These are phyloP conservation scores for Penicillium frequentans DNA, from an alignment of 2,329 filamentous ascomycete genomes.

Conservation along the genomic window DNA sequence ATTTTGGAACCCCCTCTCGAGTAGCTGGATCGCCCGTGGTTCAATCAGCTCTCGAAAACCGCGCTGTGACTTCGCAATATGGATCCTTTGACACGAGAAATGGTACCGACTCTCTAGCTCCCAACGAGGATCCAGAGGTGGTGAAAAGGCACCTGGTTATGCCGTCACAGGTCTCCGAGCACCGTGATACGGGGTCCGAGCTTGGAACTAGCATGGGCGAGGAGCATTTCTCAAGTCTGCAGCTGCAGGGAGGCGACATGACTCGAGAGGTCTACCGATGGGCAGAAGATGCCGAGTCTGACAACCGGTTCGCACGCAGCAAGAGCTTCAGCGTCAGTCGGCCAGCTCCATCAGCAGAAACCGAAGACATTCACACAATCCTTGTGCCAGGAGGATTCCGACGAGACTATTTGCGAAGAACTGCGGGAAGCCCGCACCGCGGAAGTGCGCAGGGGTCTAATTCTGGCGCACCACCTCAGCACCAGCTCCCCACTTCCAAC, in stretches of 20 bases:
- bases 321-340: slow-evolving; percentile 81
- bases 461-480: slow-evolving; percentile 43
- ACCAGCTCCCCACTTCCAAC: slow-evolving; percentile 78
- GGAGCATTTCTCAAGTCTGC: slow-evolving; percentile 90
- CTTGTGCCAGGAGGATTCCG: slow-evolving; percentile 92
- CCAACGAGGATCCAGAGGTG: slow-evolving; percentile 87
- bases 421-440: slow-evolving; percentile 64
- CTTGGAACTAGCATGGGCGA: slow-evolving; percentile 46
- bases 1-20: slow-evolving; percentile 47
- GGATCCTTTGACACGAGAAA: slow-evolving; percentile 76
- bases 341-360: slow-evolving; percentile 75
- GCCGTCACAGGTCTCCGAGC: slow-evolving; percentile 50
- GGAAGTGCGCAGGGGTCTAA: slow-evolving; percentile 40
- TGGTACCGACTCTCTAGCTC: slow-evolving; percentile 42
- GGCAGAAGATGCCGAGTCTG: slow-evolving; percentile 81
- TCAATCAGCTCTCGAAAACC: slow-evolving; percentile 49
- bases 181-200: slow-evolving; percentile 32
- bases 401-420: slow-evolving; percentile 80
- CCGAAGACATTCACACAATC: slow-evolving; percentile 83
- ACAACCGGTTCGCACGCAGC: slow-evolving; percentile 68
- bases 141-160: slow-evolving; percentile 85
- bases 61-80: slow-evolving; percentile 68
- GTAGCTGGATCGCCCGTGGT: slow-evolving; percentile 60
- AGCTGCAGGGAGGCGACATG: slow-evolving; percentile 90
- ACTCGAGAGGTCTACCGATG: slow-evolving; percentile 95